Percentiles rank a stretch among this genome's conserved stretches.
phyloP scores from a whole-genome alignment of 73 alveolate species.

The Symbiodinium pilosum region DNA sequence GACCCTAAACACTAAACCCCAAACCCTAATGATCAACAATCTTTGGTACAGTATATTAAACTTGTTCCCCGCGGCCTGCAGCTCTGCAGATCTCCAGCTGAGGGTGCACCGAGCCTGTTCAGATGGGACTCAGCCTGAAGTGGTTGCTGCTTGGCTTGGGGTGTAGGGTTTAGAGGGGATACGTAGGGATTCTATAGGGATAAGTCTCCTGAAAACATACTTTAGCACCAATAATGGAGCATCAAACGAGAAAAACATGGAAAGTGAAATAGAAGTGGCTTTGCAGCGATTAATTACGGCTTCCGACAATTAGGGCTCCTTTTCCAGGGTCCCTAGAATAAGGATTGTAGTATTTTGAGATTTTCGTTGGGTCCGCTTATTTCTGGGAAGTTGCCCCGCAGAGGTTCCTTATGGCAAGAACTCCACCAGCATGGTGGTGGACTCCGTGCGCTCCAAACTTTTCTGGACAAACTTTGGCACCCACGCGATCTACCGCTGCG shows the following conservation, averaged over 20 bases:
- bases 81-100: background rate
- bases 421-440: slow-evolving; percentile 92
- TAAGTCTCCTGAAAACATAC: too few relatives aligned
- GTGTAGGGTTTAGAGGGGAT: too few relatives aligned
- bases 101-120: slow-evolving; percentile 16
- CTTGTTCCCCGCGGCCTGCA: too few relatives aligned
- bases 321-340: too few relatives aligned
- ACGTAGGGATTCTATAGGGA: background rate
- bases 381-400: too few relatives aligned
- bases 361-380: too few relatives aligned
- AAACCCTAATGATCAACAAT: background rate
- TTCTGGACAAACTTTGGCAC: slow-evolving; percentile 91
- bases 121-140: background rate
- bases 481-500: slow-evolving; percentile 66
- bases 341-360: too few relatives aligned
- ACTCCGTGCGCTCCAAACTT: slow-evolving; percentile 65
- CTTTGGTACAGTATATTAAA: background rate
- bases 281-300: too few relatives aligned
- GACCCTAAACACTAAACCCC: background rate
- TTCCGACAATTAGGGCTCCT: too few relatives aligned
- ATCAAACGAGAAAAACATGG: too few relatives aligned
- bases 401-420: slow-evolving; percentile 89
- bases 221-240: too few relatives aligned
- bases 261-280: too few relatives aligned
- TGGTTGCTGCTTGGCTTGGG: slow-evolving; percentile 1